Evolutionary conservation across 2,329 filamentous ascomycete species (phyloP).

Genomic region (Calonectria crousiana): DNA sequence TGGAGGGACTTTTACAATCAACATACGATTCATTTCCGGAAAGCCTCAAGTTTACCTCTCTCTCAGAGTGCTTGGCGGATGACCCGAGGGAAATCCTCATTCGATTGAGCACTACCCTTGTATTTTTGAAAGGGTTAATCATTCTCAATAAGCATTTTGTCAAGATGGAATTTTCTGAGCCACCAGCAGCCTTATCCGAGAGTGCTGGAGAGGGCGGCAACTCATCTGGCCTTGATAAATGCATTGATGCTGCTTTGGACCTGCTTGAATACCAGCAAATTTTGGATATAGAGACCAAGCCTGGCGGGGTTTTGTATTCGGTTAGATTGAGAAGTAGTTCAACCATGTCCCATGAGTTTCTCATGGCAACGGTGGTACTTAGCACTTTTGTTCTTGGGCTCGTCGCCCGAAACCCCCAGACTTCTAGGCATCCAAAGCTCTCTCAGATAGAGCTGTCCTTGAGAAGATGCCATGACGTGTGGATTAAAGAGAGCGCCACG

Average conservation of each 20-base stretch:
- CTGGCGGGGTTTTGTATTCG: background rate
- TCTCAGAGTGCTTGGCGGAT: background rate
- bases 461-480: background rate
- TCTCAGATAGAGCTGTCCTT: background rate
- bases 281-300: background rate
- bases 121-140: background rate
- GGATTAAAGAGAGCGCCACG: background rate
- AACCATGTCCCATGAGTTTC: slow-evolving; percentile 1
- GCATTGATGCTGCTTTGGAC: background rate
- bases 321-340: background rate
- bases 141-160: background rate
- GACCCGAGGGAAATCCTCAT: background rate
- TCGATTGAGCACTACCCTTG: background rate
- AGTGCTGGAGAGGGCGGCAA: background rate
- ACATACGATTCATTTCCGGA: background rate
- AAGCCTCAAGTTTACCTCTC: background rate
- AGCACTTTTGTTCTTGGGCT: background rate
- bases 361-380: background rate
- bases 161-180: background rate
- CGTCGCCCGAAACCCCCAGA: background rate
- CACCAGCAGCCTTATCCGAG: background rate
- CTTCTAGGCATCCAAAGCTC: background rate
- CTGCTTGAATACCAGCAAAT: slow-evolving; percentile 5
- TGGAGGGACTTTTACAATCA: background rate
- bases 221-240: background rate